Evolutionary conservation across 805 yeast genomes (phyloP), one percentile per base, ranked within the genome.

Genomic region (Ogataea methylovora): DNA sequence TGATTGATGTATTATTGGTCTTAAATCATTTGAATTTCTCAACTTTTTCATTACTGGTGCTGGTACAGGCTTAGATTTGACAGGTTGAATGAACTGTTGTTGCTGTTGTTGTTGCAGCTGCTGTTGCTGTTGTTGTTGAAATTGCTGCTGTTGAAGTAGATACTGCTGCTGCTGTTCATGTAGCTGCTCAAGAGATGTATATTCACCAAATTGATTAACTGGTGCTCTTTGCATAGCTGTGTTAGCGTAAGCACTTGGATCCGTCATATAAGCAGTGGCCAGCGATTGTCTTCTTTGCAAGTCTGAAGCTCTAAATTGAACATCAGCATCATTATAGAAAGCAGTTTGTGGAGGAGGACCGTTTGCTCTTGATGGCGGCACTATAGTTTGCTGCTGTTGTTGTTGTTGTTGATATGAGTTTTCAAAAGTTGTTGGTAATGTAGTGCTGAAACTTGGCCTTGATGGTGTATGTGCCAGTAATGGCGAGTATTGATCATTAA

Each of bases 1-100:
- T 32, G 68, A 71, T n/a, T 58, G 55, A 48, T 82, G 79, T 4
- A 69, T 39, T 11, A 63, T 58, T 0, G 94, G 94, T n/a, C 60
- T 62, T 39, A 83, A 57, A 35, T 82, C 86, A n/a, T 59, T 40
- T 33, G 56, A 61, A 30, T 58, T 53, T 24, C 52, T 51, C 13
- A 79, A 55, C 36, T 56, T 63, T 15, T 54, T 49, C 42, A 73
- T 68, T 32, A 54, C 60, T 1, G 90, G 90, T 1, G 73, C 64
- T 9, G 13, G 38, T 8, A 11, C 16, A 7, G 24, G 28, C 11
- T 21, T 11, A n/a, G 22, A 18, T n/a, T 3, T 5, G 10, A 20
- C 13, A 10, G 25, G 27, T 29, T 23, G 19, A 13, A 18, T 19
- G 20, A 14, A 26, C 27, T 13, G 41, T 9, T 17, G 37, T 8